Percentiles rank a stretch among this genome's conserved stretches.
phyloP scores from a whole-genome alignment of 345 rosid genomes.

The Pugionium cornutum region DNA sequence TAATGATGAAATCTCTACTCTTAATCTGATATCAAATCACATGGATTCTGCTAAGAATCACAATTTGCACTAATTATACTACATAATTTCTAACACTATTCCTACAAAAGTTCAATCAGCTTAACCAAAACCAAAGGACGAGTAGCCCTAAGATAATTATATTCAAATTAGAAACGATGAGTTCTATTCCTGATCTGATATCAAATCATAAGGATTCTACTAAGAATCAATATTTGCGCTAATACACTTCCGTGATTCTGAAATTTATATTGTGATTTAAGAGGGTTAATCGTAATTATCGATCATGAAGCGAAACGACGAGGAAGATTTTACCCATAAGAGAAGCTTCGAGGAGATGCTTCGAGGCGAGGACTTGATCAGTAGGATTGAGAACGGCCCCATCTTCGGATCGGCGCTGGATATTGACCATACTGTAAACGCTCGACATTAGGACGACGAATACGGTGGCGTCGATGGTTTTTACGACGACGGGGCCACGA shows the following conservation, averaged over 20 bases:
- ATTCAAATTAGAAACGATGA: no score
- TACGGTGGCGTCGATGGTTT: constrained; percentile 64
- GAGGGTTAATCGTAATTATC: no score
- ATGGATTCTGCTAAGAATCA: background rate
- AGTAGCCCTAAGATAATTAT: no score
- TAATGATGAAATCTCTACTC: background rate
- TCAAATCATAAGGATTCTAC: no score
- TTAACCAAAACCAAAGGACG: no score
- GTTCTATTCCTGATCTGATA: no score
- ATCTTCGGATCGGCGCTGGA: constrained; percentile 58
- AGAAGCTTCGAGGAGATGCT: constrained; percentile 78
- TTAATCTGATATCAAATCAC: background rate
- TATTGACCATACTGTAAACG: constrained; percentile 55
- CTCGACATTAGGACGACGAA: constrained; percentile 62
- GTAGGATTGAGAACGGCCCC: constrained; percentile 68
- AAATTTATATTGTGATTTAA: no score
- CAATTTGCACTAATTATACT: background rate
- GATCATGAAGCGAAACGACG: background rate
- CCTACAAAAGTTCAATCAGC: no score
- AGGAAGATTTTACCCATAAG: constrained; percentile 58
- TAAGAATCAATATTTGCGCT: no score
- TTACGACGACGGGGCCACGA: constrained; percentile 70
- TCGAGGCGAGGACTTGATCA: constrained; percentile 75
- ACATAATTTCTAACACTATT: background rate
- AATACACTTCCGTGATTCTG: no score